Conservation (phyloP, 306 rosid genomes). For the Medicago ruthenica region DNA sequence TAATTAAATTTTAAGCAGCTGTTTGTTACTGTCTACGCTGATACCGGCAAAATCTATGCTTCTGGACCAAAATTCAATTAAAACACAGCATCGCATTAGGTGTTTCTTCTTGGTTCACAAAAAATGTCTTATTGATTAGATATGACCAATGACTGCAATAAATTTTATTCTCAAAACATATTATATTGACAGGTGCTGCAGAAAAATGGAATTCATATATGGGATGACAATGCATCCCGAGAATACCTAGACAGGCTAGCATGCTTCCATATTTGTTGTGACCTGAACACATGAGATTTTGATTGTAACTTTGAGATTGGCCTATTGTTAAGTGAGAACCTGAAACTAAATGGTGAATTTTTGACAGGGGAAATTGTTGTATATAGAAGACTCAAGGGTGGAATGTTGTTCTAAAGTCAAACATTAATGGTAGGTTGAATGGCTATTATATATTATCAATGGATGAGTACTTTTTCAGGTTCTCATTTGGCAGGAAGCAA, state of each 20-base stretch:
- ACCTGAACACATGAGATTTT: no score
- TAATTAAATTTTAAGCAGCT: no score
- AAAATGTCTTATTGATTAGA: conserved; percentile 26
- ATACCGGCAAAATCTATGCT: background rate
- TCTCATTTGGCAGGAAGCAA: no score
- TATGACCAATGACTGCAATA: conserved; percentile 10
- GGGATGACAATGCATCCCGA: conserved; percentile 98
- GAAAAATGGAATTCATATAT: conserved; percentile 84
- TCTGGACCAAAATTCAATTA: conserved; percentile 5
- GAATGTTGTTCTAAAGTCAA: no score
- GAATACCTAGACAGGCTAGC: conserved; percentile 94
- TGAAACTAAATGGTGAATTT: no score
- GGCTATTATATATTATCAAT: no score
- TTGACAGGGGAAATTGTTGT: no score
- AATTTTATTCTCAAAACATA: conserved; percentile 34
- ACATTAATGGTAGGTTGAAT: no score
- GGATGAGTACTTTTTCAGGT: no score
- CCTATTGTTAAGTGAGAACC: no score
- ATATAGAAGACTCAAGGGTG: no score
- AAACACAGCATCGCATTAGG: conserved; percentile 6
- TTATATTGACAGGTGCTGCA: conserved; percentile 76
- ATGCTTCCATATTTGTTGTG: background rate
- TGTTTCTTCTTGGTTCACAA: conserved; percentile 4
- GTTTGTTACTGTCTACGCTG: conserved; percentile 19
- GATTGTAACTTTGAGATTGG: no score